phyloP scores from a whole-genome alignment of 495 filamentous ascomycete species.

The Sporormia fimetaria region DNA sequence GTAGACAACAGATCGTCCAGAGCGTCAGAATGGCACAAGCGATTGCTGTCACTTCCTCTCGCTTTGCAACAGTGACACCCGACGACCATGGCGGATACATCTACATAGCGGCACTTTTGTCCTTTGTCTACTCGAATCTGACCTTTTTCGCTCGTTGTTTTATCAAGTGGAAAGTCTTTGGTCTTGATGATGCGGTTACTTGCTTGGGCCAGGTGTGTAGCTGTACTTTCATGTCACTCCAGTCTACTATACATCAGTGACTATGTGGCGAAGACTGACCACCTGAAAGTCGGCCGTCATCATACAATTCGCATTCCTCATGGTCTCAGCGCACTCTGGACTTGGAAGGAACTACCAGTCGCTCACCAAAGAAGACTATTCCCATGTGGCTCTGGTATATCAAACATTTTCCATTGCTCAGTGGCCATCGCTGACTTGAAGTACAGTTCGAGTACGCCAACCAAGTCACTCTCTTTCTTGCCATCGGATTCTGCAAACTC shows the following conservation, averaged over 20 bases:
- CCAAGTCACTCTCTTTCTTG: conserved; percentile 15
- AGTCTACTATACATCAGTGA: no score
- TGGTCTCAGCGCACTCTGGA: no score
- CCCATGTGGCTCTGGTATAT: neutral
- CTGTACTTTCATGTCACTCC: neutral
- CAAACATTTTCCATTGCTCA: neutral
- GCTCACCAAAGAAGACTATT: no score
- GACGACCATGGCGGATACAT: conserved; percentile 20
- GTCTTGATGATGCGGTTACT: conserved; percentile 21
- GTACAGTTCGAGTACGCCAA: conserved; percentile 9
- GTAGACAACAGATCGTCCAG: no score
- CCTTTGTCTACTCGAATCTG: conserved; percentile 14
- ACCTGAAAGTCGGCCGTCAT: neutral
- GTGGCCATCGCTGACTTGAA: no score
- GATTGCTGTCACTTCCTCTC: no score
- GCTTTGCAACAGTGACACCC: conserved; percentile 11
- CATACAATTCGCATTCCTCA: no score
- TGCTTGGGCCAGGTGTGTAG: conserved; percentile 16
- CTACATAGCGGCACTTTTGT: conserved; percentile 19
- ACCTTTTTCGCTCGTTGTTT: conserved; percentile 14
- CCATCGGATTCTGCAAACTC: conserved; percentile 16
- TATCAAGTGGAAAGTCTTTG: conserved; percentile 22
- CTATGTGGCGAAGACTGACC: neutral
- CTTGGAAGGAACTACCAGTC: no score
- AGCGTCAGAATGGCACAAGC: no score